Evolutionary conservation across 2,329 filamentous ascomycete genomes (phyloP), one percentile per base, ranked within the genome.

Genomic region (Aspergillus ochraceoroseus): DNA sequence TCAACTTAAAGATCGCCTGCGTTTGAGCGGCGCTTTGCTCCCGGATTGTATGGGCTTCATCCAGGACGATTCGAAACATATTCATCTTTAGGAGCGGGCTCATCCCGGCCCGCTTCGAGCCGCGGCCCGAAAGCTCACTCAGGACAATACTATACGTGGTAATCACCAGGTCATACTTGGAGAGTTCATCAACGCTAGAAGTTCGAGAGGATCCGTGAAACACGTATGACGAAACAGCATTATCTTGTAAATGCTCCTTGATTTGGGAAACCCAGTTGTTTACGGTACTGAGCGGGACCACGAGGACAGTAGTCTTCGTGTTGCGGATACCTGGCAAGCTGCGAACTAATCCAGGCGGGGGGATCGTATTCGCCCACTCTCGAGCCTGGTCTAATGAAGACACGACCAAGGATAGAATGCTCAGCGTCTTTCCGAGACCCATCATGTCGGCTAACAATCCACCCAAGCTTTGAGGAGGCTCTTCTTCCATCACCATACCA

Each of bases 201-300:
- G 78, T 81, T 5, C 92, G 79, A 52, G 80, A 82, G 0, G 79
- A 71, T 2, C 92, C 92, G 61, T 98, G 92, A 51, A 95, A 96
- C 39, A 92, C 78, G 59, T 92, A 87, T 56, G 80, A 87, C 1
- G 71, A 81, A 12, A 96, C 59, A 5, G 75, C 68, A 0, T 72
- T 75, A 0, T 77, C 72, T 34, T 76, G 73, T 31, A 94, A 71
- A 62, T 98, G 92, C 43, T 85, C 76, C 54, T 83, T 83, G 46
- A 96, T 86, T 64, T 98, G 92, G 52, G 88, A 81, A 54, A 90
- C 84, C 92, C 92, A 98, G 57, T 96, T 98, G 17, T 84, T 83
- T 43, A 96, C 81, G 0, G 90, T 92, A 56, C 87, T 95, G 2
- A 95, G 74, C 1, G 92, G 92, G 41, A 85, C 94, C 11, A 98